These are phyloP conservation scores for Saturnispora zaruensis DNA, from an alignment of 805 yeast genomes.

Conservation along the genomic window DNA sequence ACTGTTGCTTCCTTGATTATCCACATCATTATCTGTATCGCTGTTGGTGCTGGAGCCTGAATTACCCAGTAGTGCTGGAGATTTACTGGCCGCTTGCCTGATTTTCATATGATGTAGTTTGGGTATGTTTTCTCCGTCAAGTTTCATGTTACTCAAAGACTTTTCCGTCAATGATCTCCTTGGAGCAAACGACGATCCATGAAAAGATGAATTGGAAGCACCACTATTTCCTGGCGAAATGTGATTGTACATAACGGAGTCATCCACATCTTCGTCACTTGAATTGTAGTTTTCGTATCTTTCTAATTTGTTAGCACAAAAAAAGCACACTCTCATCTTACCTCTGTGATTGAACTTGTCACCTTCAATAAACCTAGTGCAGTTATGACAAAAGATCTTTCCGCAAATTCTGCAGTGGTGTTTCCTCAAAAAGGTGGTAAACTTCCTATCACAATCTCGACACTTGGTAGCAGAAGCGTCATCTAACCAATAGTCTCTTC, in stretches of 20 bases:
- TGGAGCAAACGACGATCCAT: conserved; percentile 3
- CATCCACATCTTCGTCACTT: conserved; percentile 39
- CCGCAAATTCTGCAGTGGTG: conserved; percentile 97
- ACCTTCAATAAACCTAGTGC: conserved; percentile 68
- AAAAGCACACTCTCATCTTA: conserved; percentile 66
- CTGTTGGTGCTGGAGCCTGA: not conserved
- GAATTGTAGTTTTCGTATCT: conserved; percentile 60
- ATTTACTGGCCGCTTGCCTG: conserved; percentile 1
- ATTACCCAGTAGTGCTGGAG: not conserved
- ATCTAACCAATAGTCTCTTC: conserved; percentile 90
- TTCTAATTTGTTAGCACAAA: conserved; percentile 55
- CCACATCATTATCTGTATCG: not conserved
- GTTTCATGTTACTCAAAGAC: not conserved
- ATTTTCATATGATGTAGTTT: conserved; percentile 5
- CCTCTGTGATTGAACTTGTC: conserved; percentile 56
- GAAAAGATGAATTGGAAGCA: not conserved
- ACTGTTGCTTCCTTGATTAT: not conserved
- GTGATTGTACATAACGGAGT: not conserved
- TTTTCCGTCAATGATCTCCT: not conserved
- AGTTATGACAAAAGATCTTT: conserved; percentile 80
- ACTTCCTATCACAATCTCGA: conserved; percentile 68
- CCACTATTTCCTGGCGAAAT: conserved; percentile 1
- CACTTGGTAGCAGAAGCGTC: conserved; percentile 89
- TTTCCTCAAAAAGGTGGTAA: conserved; percentile 78
- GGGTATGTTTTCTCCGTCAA: not conserved